These are phyloP conservation scores for Dioscorea alata DNA, from an alignment of 106 monocot species.

Conservation along the genomic window DNA sequence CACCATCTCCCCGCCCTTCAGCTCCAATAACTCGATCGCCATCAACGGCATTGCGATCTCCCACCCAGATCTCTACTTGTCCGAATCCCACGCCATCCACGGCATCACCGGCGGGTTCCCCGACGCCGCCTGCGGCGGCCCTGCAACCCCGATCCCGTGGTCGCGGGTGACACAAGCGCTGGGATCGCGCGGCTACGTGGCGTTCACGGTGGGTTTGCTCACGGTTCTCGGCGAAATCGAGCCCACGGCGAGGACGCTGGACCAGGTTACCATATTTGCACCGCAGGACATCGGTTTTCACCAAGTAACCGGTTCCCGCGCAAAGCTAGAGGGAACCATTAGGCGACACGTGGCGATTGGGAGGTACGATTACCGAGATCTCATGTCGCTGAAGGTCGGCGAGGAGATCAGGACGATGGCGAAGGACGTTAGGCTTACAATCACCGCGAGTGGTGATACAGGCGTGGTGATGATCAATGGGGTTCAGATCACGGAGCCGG, in stretches of 20 bases:
- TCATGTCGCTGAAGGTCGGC: background rate
- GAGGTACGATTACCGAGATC: background rate
- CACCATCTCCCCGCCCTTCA: background rate
- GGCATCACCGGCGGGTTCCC: background rate
- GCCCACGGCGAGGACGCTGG: background rate
- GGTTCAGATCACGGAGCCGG: constrained; percentile 1
- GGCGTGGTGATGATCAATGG: background rate
- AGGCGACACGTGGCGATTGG: constrained; percentile 10
- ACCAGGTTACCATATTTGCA: constrained; percentile 1
- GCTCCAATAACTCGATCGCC: background rate
- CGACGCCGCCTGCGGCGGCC: background rate
- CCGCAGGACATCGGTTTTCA: constrained; percentile 2
- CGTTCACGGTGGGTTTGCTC: constrained; percentile 8
- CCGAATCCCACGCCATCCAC: background rate
- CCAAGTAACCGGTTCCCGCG: background rate
- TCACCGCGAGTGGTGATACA: constrained; percentile 3
- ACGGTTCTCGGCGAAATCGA: background rate
- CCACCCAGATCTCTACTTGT: background rate
- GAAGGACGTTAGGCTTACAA: background rate
- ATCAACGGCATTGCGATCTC: background rate
- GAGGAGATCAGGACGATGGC: constrained; percentile 5
- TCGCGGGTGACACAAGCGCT: background rate
- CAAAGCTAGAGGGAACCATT: background rate
- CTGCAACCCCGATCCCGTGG: background rate
- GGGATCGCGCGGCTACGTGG: constrained; percentile 2